A percentile compares a stretch with the other conserved stretches of the same genome.
Evolutionary conservation across 2,329 filamentous ascomycete species (phyloP).

Genomic region (Graphilbum fragrans): DNA sequence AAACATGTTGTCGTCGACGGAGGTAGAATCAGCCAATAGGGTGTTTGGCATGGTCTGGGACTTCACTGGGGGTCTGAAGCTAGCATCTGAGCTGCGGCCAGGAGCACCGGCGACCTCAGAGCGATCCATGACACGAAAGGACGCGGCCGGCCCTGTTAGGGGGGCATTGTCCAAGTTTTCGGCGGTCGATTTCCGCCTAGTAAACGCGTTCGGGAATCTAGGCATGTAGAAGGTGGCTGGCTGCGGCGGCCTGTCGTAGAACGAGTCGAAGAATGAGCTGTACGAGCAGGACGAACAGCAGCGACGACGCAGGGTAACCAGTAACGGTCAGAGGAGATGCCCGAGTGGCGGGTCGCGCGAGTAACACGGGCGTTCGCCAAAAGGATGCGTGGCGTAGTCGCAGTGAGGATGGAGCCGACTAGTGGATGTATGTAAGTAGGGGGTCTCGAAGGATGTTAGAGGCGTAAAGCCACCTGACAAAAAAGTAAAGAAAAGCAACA

Average conservation of each 20-base stretch:
- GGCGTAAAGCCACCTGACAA: too few relatives aligned
- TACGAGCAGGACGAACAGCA: too few relatives aligned
- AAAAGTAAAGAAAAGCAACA: too few relatives aligned
- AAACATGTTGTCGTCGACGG: constrained; percentile 44
- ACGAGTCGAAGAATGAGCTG: not conserved
- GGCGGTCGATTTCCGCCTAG: constrained; percentile 47
- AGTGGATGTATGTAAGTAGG: too few relatives aligned
- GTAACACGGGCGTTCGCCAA: too few relatives aligned
- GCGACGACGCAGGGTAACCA: too few relatives aligned
- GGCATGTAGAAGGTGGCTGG: constrained; percentile 35
- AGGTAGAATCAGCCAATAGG: constrained; percentile 21
- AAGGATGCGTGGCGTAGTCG: too few relatives aligned
- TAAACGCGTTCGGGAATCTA: constrained; percentile 48
- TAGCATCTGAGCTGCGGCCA: constrained; percentile 28
- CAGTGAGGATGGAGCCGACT: too few relatives aligned
- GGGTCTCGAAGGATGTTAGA: too few relatives aligned
- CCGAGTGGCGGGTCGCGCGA: too few relatives aligned
- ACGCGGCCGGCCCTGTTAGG: constrained; percentile 28
- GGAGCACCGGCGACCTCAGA: constrained; percentile 28
- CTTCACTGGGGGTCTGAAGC: constrained; percentile 25
- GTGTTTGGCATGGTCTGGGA: constrained; percentile 24
- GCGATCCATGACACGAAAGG: constrained; percentile 47
- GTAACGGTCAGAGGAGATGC: too few relatives aligned
- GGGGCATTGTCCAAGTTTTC: constrained; percentile 40
- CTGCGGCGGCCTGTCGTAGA: constrained; percentile 3